Percentiles rank a stretch among this genome's conserved stretches.
Conservation (phyloP, 1,284 basidiomycete genomes). For the Pseudomicrostroma phylloplanum region DNA sequence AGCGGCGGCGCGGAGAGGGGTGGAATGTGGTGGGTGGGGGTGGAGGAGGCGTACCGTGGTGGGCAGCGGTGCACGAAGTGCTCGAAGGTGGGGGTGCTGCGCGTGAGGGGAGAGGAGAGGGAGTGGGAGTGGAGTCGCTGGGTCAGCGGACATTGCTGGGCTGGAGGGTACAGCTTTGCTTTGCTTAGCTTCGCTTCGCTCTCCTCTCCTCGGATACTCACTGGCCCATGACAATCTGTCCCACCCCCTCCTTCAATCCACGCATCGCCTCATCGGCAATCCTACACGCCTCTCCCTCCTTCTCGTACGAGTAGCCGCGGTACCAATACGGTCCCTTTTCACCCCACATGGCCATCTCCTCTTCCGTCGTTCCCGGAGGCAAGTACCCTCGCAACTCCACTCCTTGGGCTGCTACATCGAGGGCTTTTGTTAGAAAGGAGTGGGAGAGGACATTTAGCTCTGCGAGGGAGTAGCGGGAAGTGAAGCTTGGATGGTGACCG, state of each 20-base stretch:
- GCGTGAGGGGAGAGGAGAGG: too few species aligned
- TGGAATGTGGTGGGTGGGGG: too few species aligned
- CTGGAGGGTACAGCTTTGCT: too few species aligned
- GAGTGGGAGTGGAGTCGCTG: too few species aligned
- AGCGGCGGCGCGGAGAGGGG: neutral
- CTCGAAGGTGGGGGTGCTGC: constrained; percentile 34
- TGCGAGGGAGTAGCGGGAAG: constrained; percentile 21
- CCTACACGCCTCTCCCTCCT: constrained; percentile 19
- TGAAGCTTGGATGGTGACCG: constrained; percentile 37
- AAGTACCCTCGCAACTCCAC: neutral
- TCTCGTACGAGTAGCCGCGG: constrained; percentile 41
- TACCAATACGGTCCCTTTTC: constrained; percentile 46
- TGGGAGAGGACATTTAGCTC: constrained; percentile 35
- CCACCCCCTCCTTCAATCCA: too few species aligned
- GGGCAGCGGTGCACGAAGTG: constrained; percentile 40
- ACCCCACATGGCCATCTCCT: constrained; percentile 30
- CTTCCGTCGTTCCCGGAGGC: constrained; percentile 22
- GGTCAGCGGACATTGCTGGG: too few species aligned
- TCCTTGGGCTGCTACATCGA: constrained; percentile 12
- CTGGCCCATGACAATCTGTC: constrained; percentile 40
- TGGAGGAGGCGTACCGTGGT: too few species aligned
- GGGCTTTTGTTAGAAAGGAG: constrained; percentile 29
- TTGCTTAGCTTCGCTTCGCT: too few species aligned
- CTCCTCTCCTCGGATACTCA: too few species aligned
- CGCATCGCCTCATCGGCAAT: constrained; percentile 16